Base-by-base conservation (phyloP, 768 basidiomycete species). In the Mycena pura region DNA sequence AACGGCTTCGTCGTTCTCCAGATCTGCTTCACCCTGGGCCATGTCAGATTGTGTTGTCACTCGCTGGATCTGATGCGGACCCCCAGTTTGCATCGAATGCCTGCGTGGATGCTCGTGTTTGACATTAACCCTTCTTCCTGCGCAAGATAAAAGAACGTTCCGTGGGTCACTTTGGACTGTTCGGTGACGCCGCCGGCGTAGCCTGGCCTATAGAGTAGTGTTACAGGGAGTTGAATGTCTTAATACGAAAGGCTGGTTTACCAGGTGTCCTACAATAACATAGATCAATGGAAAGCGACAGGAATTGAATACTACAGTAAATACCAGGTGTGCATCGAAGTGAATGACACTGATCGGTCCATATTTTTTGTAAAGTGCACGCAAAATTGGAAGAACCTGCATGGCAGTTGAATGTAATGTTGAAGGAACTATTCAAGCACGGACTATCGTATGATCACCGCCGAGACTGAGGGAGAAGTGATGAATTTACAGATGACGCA, bases 361-460 rank as follows among this genome's bases (percentile, higher is more conserved):
- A 70, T 95, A 93, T 24, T 90, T 81, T 68, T 86, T 86, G 76
- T 90, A 75, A 40, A 96, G 75, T 15, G 93, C 84, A 43, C 92
- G 88, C 14, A 96, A 82, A 66, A 95, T 93, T 8, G 93, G 92
- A 17, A 94, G 83, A 8, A 91, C 85, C 85, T 87, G 49, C 43
- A 32, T 34, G 25, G 1, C 7, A 27, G 22, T 38, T 32, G 27
- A 59, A 50, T 22, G 68, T 77, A 25, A 83, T 67, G 6, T 83
- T 84, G 15, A 80, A 75, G 79, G 31, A 31, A 39, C 22, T 25
- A 21, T 21, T n/a, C 15, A 38, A 17, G 24, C 19, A 66, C 76
- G 62, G 44, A 89, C 93, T 63, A 95, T 91, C 14, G 93, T 93
- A 72, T 95, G 94, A 69, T 95, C 94, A 6, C 94, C 94, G 24